Evolutionary conservation across 2,329 filamentous ascomycete genomes (phyloP), one percentile per base, ranked within the genome.

Genomic region (Clathrospora elynae): DNA sequence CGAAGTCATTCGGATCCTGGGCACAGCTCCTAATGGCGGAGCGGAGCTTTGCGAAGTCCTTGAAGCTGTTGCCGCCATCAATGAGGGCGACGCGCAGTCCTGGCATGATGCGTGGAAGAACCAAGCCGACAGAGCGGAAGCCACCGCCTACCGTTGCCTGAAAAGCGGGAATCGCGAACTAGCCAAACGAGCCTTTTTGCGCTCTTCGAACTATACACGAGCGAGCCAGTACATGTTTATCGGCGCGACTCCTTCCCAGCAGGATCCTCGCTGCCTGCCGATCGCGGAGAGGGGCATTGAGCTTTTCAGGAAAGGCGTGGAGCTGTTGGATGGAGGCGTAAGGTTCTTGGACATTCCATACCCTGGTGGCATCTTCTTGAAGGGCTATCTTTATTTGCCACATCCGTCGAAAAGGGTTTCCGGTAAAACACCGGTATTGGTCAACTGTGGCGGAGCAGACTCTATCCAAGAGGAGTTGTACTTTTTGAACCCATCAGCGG

Each of bases 401-500:
- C 17, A 19, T 18, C 5, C 23, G 2, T 5, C 23, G 11, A 11
- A 18, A 8, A 19, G 32, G 13, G 10, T 26, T 6, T 5, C 10
- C n/a, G 28, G 36, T 12, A 36, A 35, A 7, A 25, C n/a, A 17
- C 44, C 44, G 7, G 12, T 45, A 6, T 7, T 51, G 4, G 9
- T 51, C 2, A 30, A 34, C 17, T 14, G 19, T 4, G 33, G 28
- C 14, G 51, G 51, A 10, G 48, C 13, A 4, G 51, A 54, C 24
- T 41, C 38, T 2, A 35, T 32, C 1, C 30, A 55, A 29, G 51
- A 55, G 19, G 49, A 55, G 24, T 3, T 55, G 24, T 46, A 60
- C 63, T 45, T 76, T 73, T 51, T 78, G 75, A 42, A 1, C 71
- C 73, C 0, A 26, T 74, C 12, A 37, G 75, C 2, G 38, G 62